phyloP scores from a whole-genome alignment of 306 rosid genomes.

The Cicer arietinum region DNA sequence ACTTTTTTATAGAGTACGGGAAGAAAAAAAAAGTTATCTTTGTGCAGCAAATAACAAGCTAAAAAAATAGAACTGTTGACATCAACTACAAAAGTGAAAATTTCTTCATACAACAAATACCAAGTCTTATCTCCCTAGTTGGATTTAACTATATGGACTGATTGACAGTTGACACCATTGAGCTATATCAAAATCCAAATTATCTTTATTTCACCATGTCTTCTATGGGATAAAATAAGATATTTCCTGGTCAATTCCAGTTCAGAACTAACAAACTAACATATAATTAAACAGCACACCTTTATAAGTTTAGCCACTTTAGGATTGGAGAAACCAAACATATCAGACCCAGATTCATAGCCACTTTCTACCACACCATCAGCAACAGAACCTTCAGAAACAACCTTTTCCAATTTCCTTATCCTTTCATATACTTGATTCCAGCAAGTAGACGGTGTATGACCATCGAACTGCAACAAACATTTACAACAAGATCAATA shows the following conservation, averaged over 20 bases:
- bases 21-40: neutral
- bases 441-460: slow-evolving; percentile 94
- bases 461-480: slow-evolving; percentile 69
- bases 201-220: slow-evolving; percentile 19
- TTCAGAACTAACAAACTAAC: slow-evolving; percentile 33
- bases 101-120: slow-evolving; percentile 31
- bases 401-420: slow-evolving; percentile 56
- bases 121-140: neutral
- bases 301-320: slow-evolving; percentile 78
- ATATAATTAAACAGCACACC: slow-evolving; percentile 54
- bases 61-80: neutral
- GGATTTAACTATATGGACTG: neutral
- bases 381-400: slow-evolving; percentile 58
- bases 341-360: slow-evolving; percentile 78
- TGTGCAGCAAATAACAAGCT: slow-evolving; percentile 11
- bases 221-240: slow-evolving; percentile 5
- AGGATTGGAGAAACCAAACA: slow-evolving; percentile 93
- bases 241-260: slow-evolving; percentile 22
- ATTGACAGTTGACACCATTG: slow-evolving; percentile 13
- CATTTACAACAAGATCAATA: slow-evolving; percentile 30
- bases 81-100: slow-evolving; percentile 25
- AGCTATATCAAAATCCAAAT: slow-evolving; percentile 19
- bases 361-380: slow-evolving; percentile 54
- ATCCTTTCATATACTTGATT: slow-evolving; percentile 76
- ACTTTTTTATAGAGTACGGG: neutral